phyloP scores from a whole-genome alignment of 108 stramenopile genomes.

The Chaetoceros muelleri region DNA sequence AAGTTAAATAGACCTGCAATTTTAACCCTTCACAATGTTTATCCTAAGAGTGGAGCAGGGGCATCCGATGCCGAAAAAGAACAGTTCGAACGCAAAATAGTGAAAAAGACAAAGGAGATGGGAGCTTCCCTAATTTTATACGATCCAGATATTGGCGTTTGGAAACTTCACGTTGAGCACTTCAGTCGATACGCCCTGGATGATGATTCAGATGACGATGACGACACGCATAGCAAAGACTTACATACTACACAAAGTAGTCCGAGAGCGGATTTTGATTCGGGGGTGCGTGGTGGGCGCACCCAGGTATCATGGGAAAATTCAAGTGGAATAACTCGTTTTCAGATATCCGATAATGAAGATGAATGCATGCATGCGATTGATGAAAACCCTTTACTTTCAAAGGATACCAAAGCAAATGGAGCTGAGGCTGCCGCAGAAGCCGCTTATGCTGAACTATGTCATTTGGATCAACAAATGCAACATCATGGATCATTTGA shows the following conservation, averaged over 20 bases:
- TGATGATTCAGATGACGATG: slow-evolving; percentile 62
- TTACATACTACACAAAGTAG: slow-evolving; percentile 5
- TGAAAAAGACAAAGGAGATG: slow-evolving; percentile 52
- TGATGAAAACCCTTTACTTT: neutral
- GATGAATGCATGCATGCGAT: slow-evolving; percentile 5
- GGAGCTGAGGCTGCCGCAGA: neutral
- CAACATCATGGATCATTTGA: neutral
- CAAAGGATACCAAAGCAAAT: neutral
- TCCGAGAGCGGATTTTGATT: slow-evolving; percentile 29
- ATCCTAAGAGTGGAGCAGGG: slow-evolving; percentile 41
- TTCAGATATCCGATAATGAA: slow-evolving; percentile 19
- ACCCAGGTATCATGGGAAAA: slow-evolving; percentile 22
- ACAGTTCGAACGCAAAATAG: slow-evolving; percentile 50
- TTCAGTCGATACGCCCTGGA: slow-evolving; percentile 88
- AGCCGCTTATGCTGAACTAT: neutral
- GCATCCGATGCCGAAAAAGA: slow-evolving; percentile 38
- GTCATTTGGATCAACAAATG: slow-evolving; percentile 1
- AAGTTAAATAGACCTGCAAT: slow-evolving; percentile 87
- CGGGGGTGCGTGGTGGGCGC: slow-evolving; percentile 46
- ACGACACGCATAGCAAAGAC: slow-evolving; percentile 17
- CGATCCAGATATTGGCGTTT: slow-evolving; percentile 53
- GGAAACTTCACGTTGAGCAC: slow-evolving; percentile 87
- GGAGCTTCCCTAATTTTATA: slow-evolving; percentile 79
- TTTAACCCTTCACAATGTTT: slow-evolving; percentile 67
- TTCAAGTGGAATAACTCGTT: neutral